Conservation (phyloP, 2,329 filamentous ascomycete species). For the Colletotrichum acutatum region DNA sequence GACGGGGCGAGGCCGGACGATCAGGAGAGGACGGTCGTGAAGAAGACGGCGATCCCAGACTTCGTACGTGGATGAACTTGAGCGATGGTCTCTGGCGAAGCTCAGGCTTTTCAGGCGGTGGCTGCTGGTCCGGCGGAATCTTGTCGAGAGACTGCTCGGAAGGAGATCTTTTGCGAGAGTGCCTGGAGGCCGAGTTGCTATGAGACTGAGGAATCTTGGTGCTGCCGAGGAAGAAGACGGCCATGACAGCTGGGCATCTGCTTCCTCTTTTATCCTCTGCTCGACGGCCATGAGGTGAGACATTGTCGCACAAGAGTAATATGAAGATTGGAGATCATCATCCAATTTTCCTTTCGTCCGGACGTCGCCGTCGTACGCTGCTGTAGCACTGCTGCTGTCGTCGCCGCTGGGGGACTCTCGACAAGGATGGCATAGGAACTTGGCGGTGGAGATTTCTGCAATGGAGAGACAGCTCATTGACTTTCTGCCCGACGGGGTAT, state of each 20-base stretch:
- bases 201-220: background rate
- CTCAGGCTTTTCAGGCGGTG: constrained; percentile 39
- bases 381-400: background rate
- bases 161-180: background rate
- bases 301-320: background rate
- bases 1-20: background rate
- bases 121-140: background rate
- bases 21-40: background rate
- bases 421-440: background rate
- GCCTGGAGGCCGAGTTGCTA: background rate
- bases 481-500: constrained; percentile 8
- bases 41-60: constrained; percentile 48
- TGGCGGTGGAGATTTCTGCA: constrained; percentile 13
- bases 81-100: constrained; percentile 56
- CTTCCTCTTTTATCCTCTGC: constrained; percentile 20
- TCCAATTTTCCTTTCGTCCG: background rate
- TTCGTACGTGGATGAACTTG: constrained; percentile 60
- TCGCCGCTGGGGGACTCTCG: background rate
- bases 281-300: background rate
- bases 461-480: constrained; percentile 12
- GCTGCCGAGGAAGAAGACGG: background rate
- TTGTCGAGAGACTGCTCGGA: background rate
- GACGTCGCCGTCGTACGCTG: background rate
- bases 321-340: background rate
- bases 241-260: background rate